A percentile compares a stretch with the other conserved stretches of the same genome.
Conservation (phyloP, 257 asterid species). For the Rubia yunnanensis region DNA sequence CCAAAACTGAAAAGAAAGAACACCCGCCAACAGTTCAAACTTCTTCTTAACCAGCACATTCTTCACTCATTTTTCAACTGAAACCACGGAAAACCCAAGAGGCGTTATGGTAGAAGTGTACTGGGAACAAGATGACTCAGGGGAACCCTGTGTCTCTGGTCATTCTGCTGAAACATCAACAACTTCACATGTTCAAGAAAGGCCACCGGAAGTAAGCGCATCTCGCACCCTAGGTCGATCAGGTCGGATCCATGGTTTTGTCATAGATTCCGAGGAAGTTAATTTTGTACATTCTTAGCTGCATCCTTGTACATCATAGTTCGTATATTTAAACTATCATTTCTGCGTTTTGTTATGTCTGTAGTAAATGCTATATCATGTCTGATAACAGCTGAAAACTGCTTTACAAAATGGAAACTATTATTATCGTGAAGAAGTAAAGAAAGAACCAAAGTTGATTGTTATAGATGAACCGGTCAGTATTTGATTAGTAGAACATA, state of each 20-base stretch:
- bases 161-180: constrained; percentile 46
- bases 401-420: no score
- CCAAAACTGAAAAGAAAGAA: no score
- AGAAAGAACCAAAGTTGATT: constrained; percentile 50
- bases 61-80: no score
- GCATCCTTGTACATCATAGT: background rate
- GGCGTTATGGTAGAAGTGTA: constrained; percentile 77
- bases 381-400: no score
- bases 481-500: no score
- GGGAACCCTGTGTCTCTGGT: constrained; percentile 77
- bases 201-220: constrained; percentile 24
- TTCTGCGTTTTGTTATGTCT: no score
- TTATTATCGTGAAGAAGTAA: no score
- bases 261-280: constrained; percentile 61
- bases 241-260: constrained; percentile 39
- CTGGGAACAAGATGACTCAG: constrained; percentile 92
- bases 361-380: no score
- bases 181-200: constrained; percentile 51
- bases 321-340: no score
- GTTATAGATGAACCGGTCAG: constrained; percentile 90
- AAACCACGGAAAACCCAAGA: constrained; percentile 41
- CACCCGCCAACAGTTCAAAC: no score
- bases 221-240: constrained; percentile 25
- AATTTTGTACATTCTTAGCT: constrained; percentile 3
- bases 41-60: no score